These are phyloP conservation scores for Citeromyces nyonsensis DNA, from an alignment of 805 yeast genomes.

Conservation along the genomic window DNA sequence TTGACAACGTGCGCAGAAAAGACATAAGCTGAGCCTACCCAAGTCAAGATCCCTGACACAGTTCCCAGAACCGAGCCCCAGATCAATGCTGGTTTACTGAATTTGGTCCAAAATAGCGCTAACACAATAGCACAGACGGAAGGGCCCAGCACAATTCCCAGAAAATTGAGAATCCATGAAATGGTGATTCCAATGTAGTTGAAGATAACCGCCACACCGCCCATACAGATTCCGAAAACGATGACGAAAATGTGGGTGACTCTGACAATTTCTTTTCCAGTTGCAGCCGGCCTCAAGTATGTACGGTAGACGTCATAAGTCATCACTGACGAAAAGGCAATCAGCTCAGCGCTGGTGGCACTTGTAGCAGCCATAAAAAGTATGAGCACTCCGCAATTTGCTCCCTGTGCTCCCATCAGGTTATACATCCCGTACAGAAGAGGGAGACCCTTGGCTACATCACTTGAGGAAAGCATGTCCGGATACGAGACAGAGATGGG, in stretches of 20 bases:
- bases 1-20: constrained; percentile 22
- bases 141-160: constrained; percentile 35
- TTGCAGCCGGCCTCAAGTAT: constrained; percentile 21
- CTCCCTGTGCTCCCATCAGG: constrained; percentile 21
- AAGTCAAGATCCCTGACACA: constrained; percentile 32
- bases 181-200: constrained; percentile 24
- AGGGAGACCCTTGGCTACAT: constrained; percentile 23
- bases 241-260: constrained; percentile 17
- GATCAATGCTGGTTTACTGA: constrained; percentile 16
- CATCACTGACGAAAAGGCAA: constrained; percentile 21
- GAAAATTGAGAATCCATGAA: constrained; percentile 23
- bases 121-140: constrained; percentile 30
- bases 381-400: constrained; percentile 22
- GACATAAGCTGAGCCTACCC: constrained; percentile 24
- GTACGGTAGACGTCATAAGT: constrained; percentile 23
- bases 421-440: constrained; percentile 16
- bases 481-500: constrained; percentile 25
- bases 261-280: constrained; percentile 19
- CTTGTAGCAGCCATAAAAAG: constrained; percentile 25
- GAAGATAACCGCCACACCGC: constrained; percentile 20
- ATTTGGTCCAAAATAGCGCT: constrained; percentile 24
- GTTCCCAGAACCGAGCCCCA: constrained; percentile 33
- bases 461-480: constrained; percentile 15
- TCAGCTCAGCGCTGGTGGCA: constrained; percentile 23
- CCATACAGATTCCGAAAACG: constrained; percentile 26